Evolutionary conservation across 2,329 filamentous ascomycete genomes (phyloP), one percentile per base, ranked within the genome.

Genomic region (Botrytis galanthina): DNA sequence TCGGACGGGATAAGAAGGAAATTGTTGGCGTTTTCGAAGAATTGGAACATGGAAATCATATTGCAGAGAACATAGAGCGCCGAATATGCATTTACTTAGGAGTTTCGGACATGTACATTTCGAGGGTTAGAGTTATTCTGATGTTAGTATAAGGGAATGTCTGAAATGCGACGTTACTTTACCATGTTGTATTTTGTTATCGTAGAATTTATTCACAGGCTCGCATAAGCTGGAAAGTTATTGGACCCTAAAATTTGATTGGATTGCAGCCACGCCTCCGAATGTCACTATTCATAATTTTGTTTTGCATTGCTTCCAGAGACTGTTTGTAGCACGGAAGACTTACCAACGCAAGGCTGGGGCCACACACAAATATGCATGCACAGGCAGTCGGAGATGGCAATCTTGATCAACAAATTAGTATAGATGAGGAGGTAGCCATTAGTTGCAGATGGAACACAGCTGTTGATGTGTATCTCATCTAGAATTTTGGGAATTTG

Each of bases 1-100:
- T 85, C 85, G 10, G 87, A 88, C 75, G 87, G 87, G 14, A 86
- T 88, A 74, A 83, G 84, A 59, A 83, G 83, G 72, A 89, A 89
- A 80, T 81, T 89, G 37, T 84, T 86, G 73, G 83, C 83, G 8
- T 76, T 82, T 59, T 74, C 78, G 54, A 75, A 74, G 39, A 81
- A 77, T 62, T 82, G 81, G 81, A 77, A 77, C n/a, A 72, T 69
- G 39, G 71, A 69, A 20, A 69, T 78, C 76, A 63, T 74, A 76
- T 42, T 71, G 70, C 35, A 73, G 77, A 32, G 74, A 12, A 69
- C n/a, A 48, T 68, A 72, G n/a, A 66, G 44, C 22, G 32, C 35
- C 29, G 77, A 35, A 74, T 77, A 54, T 75, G 78, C 26, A 61
- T 75, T 0, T 87, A 89, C 84, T 88, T 32, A 29, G 70, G 61